Evolutionary conservation across 2,329 filamentous ascomycete species (phyloP).

Genomic region (Rasamsonia emersonii): DNA sequence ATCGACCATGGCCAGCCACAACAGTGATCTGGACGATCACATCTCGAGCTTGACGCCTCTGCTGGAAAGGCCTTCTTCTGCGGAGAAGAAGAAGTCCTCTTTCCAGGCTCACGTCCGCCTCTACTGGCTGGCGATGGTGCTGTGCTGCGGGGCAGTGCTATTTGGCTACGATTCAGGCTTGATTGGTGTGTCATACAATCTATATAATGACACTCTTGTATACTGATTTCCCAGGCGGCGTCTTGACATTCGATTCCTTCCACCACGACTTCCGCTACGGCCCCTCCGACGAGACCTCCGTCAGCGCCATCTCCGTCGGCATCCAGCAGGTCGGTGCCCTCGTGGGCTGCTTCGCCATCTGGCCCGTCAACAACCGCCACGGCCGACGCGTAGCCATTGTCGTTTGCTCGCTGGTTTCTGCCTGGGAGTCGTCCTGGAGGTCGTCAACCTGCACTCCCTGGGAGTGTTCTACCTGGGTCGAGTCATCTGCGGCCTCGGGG

Average conservation of each 20-base stretch:
- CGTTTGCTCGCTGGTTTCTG: constrained; percentile 40
- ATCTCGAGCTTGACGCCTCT: neutral
- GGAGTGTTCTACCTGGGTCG: constrained; percentile 39
- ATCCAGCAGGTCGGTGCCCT: constrained; percentile 47
- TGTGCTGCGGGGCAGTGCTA: constrained; percentile 43
- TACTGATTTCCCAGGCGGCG: constrained; percentile 27
- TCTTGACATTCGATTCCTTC: constrained; percentile 40
- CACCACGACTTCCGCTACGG: constrained; percentile 35
- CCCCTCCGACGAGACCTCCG: constrained; percentile 30
- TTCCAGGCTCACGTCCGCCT: constrained; percentile 35
- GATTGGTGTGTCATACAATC: constrained; percentile 29
- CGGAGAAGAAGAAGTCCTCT: constrained; percentile 8
- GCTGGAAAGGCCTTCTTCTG: neutral
- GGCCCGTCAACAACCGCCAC: constrained; percentile 39
- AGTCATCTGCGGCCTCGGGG: constrained; percentile 40
- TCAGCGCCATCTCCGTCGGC: constrained; percentile 42
- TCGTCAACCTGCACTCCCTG: constrained; percentile 39
- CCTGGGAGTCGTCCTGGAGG: constrained; percentile 38
- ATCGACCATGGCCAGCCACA: too few relatives aligned
- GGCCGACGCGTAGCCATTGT: constrained; percentile 41
- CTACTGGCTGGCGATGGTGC: constrained; percentile 44
- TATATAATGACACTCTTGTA: neutral
- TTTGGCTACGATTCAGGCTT: constrained; percentile 37
- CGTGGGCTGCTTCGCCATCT: constrained; percentile 43
- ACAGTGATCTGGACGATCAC: neutral